Base-by-base conservation (phyloP, 768 basidiomycete genomes). In the Pisolithus microcarpus region DNA sequence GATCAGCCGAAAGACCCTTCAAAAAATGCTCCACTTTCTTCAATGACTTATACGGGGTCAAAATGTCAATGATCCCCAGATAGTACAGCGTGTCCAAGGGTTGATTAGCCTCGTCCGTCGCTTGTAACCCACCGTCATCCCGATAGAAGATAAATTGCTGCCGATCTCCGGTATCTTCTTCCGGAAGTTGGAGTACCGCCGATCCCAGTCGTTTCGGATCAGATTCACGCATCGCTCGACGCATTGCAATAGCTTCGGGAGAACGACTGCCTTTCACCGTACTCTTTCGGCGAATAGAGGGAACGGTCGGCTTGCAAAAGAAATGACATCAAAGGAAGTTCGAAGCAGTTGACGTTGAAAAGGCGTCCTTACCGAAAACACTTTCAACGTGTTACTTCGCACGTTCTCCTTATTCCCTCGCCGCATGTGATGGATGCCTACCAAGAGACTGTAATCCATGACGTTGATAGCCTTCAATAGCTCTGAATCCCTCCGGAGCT, bases 401-500 rank as follows among this genome's bases (percentile, higher is more conserved):
- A 98, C 71, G 57, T 95, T 93, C 58, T 99, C 95, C 59, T 80
- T 76, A 65, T 98, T 98, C 2, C 95, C 96, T 38, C 93, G 72
- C 57, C 75, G 78, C 81, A 94, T 84, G 61, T 85, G 87, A 69
- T 99, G 96, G 43, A 96, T 90, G 1, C 96, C 96, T 15, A 98
- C 84, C 40, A 99, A 77, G 23, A 99, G 72, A 56, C 87, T 91
- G 65, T 99, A 98, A 67, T 98, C 96, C 94, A 98, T 97, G 50
- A 99, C 94, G 40, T 81, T 72, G 18, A 96, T 74, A 56, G 69
- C 67, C 70, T 87, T 87, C 65, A 99, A 67, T 57, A 97, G 81
- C 68, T 90, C 91, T 19, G 84, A 75, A 61, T 99, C 96, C 46
- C 93, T 72, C 56, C 87, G 72, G 67, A 99, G 69, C 72, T 99